phyloP scores from a whole-genome alignment of 306 rosid species.

The Quercus cerris region DNA sequence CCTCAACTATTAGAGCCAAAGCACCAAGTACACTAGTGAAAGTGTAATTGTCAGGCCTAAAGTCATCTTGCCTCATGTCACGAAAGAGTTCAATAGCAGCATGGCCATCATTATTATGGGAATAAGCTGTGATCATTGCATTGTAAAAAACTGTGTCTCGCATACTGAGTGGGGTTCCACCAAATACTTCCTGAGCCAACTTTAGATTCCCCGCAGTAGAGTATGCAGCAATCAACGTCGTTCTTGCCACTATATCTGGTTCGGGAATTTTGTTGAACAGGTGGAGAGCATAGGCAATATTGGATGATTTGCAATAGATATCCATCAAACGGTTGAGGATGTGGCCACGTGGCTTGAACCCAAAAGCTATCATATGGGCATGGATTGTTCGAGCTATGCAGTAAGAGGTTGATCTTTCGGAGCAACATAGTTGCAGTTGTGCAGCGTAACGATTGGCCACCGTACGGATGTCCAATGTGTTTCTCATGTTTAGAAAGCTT shows the following conservation, averaged over 20 bases:
- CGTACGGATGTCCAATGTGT: too few relatives aligned
- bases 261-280: conserved; percentile 16
- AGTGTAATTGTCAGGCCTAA: conserved; percentile 34
- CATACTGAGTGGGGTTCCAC: conserved; percentile 20
- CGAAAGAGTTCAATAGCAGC: conserved; percentile 34
- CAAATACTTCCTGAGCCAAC: background rate
- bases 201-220: conserved; percentile 34
- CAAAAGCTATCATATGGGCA: too few relatives aligned
- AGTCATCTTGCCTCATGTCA: conserved; percentile 28
- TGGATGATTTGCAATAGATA: too few relatives aligned
- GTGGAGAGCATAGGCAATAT: too few relatives aligned
- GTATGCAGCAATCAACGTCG: conserved; percentile 38
- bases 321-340: too few relatives aligned
- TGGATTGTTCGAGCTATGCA: too few relatives aligned
- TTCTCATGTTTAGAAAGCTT: too few relatives aligned
- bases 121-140: conserved; percentile 51
- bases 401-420: too few relatives aligned
- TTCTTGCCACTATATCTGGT: conserved; percentile 39
- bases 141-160: conserved; percentile 46
- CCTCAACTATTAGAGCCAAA: conserved; percentile 28
- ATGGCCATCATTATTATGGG: conserved; percentile 35
- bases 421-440: too few relatives aligned
- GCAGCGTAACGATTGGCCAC: too few relatives aligned
- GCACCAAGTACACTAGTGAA: conserved; percentile 35
- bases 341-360: too few relatives aligned